These are phyloP conservation scores for Gaertneriomyces semiglobifer DNA, from an alignment of 192 early-diverging fungal genomes.

Conservation along the genomic window DNA sequence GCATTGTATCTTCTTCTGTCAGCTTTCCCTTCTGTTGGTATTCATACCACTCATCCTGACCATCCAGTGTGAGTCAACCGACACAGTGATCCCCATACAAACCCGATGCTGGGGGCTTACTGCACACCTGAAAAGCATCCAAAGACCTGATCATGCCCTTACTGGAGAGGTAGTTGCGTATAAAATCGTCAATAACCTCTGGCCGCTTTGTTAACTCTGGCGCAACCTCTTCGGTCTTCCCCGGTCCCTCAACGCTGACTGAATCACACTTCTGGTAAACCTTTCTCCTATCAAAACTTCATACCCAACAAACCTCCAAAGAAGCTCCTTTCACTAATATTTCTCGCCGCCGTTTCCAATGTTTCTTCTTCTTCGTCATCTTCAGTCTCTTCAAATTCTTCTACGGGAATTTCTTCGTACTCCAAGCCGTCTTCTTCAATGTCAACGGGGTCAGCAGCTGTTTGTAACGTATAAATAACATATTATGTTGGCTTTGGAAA, in stretches of 20 bases:
- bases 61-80: too few relatives aligned
- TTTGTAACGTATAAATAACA: neutral
- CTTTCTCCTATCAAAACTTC: neutral
- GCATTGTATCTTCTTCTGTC: constrained; percentile 38
- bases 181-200: constrained; percentile 59
- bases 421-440: constrained; percentile 42
- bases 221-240: constrained; percentile 28
- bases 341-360: constrained; percentile 46
- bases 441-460: constrained; percentile 19
- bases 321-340: constrained; percentile 43
- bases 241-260: constrained; percentile 17
- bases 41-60: constrained; percentile 62
- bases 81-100: neutral
- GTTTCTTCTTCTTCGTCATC: constrained; percentile 51
- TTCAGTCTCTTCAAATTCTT: constrained; percentile 46
- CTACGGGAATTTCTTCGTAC: constrained; percentile 39
- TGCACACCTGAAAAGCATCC: constrained; percentile 54
- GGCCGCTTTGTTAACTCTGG: constrained; percentile 42
- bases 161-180: constrained; percentile 51
- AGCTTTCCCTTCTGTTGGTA: constrained; percentile 46
- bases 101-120: neutral
- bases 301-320: constrained; percentile 32
- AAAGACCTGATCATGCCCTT: constrained; percentile 51
- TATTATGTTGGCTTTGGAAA: neutral
- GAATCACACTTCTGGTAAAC: constrained; percentile 12